These are phyloP conservation scores for Penicillium macrosclerotiorum DNA, from an alignment of 495 filamentous ascomycete species.

Conservation along the genomic window DNA sequence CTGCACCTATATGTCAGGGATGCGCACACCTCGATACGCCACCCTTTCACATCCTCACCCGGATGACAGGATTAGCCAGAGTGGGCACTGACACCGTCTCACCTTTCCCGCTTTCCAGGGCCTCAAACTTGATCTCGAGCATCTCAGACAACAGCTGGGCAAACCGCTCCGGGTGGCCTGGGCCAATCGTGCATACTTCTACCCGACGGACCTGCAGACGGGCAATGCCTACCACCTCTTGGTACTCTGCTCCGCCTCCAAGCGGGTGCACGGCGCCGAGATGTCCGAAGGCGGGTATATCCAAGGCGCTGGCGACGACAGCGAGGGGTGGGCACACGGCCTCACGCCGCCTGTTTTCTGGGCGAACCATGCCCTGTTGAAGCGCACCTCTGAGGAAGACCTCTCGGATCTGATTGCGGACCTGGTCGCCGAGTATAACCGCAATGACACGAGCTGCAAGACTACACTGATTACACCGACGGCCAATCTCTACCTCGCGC, in stretches of 20 bases:
- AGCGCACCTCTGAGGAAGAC: slow-evolving; percentile 60
- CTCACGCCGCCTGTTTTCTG: slow-evolving; percentile 79
- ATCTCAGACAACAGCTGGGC: slow-evolving; percentile 35
- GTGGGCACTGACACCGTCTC: background rate
- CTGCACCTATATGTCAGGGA: slow-evolving; percentile 1
- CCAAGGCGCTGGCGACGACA: slow-evolving; percentile 92
- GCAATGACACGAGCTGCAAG: slow-evolving; percentile 19
- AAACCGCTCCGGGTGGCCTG: slow-evolving; percentile 43
- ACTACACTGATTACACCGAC: slow-evolving; percentile 38
- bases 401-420: slow-evolving; percentile 60
- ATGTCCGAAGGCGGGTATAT: slow-evolving; percentile 76
- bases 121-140: slow-evolving; percentile 49
- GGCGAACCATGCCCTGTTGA: slow-evolving; percentile 55
- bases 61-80: too few relatives aligned
- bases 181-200: slow-evolving; percentile 42
- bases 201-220: slow-evolving; percentile 39
- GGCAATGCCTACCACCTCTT: slow-evolving; percentile 54
- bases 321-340: slow-evolving; percentile 81
- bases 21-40: background rate
- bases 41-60: background rate
- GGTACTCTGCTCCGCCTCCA: slow-evolving; percentile 79
- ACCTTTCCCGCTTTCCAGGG: slow-evolving; percentile 30
- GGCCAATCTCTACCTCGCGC: slow-evolving; percentile 38
- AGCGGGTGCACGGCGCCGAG: slow-evolving; percentile 62
- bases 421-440: slow-evolving; percentile 42